Evolutionary conservation across 2,329 filamentous ascomycete species (phyloP).

Genomic region (Alternaria triticina): DNA sequence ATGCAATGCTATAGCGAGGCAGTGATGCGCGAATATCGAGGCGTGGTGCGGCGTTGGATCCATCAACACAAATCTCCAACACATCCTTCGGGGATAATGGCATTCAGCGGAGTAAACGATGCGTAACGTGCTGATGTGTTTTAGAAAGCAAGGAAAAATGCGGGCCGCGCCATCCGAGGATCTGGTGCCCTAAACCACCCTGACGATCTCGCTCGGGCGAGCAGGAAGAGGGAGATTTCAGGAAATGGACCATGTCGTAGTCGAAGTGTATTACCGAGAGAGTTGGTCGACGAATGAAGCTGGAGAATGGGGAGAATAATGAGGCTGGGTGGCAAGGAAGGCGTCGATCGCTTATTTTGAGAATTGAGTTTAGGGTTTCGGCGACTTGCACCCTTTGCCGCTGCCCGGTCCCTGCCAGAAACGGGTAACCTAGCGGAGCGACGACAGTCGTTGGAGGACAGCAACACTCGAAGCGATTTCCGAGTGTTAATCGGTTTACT

Average conservation of each 20-base stretch:
- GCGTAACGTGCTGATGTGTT: background rate
- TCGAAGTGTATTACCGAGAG: background rate
- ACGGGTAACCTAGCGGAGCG: background rate
- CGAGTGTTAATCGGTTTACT: conserved; percentile 12
- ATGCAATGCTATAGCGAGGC: conserved; percentile 12
- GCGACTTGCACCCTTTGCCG: background rate
- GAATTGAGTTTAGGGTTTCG: conserved; percentile 11
- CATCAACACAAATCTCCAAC: conserved; percentile 2
- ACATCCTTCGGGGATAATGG: background rate
- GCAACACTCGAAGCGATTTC: conserved; percentile 2
- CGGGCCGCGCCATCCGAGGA: conserved; percentile 8
- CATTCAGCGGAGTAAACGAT: background rate
- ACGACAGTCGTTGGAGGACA: conserved; percentile 6
- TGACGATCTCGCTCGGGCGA: background rate
- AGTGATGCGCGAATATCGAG: conserved; percentile 15
- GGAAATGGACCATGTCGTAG: background rate
- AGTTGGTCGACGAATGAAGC: conserved; percentile 1
- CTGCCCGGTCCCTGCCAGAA: background rate
- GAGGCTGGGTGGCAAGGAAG: conserved; percentile 5
- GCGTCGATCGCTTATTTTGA: background rate
- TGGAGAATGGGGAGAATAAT: background rate
- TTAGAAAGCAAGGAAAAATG: conserved; percentile 1
- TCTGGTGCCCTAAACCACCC: background rate
- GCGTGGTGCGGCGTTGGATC: conserved; percentile 15
- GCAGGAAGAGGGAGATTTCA: background rate